Percentiles rank a stretch among this genome's conserved stretches.
Conservation (phyloP, 257 asterid genomes). For the Penstemon davidsonii region DNA sequence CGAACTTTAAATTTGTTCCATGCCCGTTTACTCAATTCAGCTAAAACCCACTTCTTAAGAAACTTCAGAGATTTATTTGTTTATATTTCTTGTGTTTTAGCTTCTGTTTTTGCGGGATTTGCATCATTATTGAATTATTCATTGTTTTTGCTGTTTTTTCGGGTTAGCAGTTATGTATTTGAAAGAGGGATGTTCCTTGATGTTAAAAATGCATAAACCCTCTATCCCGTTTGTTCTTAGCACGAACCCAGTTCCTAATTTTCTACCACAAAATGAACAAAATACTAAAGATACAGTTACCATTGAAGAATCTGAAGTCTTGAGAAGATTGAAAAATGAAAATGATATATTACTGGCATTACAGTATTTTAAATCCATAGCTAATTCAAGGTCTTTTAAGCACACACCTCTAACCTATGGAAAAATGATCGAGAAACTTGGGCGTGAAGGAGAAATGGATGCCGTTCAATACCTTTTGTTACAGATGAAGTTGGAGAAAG, state of each 20-base stretch:
- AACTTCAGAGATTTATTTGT: background rate
- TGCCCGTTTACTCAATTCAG: constrained; percentile 7
- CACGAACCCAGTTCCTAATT: constrained; percentile 40
- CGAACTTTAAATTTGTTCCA: background rate
- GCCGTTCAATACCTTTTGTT: constrained; percentile 79
- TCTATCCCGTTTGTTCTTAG: constrained; percentile 62
- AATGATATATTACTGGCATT: constrained; percentile 47
- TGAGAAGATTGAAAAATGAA: constrained; percentile 53
- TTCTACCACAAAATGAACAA: constrained; percentile 19
- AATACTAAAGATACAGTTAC: constrained; percentile 30
- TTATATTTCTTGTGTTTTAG: background rate
- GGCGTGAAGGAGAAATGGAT: constrained; percentile 56
- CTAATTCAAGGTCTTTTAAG: constrained; percentile 61
- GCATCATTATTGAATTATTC: background rate
- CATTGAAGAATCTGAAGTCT: constrained; percentile 60
- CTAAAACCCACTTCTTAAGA: constrained; percentile 13
- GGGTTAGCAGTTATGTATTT: constrained; percentile 43
- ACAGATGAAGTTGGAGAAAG: constrained; percentile 79
- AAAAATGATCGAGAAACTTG: constrained; percentile 71
- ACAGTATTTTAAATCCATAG: constrained; percentile 61
- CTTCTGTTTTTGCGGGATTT: background rate
- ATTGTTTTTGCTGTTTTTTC: background rate
- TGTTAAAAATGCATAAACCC: constrained; percentile 63
- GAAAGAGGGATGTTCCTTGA: constrained; percentile 68
- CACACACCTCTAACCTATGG: constrained; percentile 73